Evolutionary conservation across 495 filamentous ascomycete genomes (phyloP).

Genomic region (Pyrenula aspistea): DNA sequence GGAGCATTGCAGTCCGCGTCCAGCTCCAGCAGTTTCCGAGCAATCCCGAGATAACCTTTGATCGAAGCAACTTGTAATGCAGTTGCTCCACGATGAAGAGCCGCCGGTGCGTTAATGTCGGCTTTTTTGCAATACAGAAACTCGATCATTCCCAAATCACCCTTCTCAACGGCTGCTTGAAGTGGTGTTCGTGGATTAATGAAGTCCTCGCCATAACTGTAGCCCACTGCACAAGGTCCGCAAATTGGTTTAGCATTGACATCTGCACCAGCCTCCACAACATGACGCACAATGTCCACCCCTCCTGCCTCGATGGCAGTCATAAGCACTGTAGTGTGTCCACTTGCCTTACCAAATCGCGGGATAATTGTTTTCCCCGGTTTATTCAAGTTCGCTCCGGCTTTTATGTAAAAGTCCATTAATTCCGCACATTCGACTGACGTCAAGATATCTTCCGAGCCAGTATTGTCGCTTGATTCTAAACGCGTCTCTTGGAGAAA

Average conservation of each 20-base stretch:
- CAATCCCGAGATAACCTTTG: slow-evolving; percentile 14
- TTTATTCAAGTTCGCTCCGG: neutral
- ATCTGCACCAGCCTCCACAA: slow-evolving; percentile 16
- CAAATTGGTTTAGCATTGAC: slow-evolving; percentile 6
- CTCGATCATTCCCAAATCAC: slow-evolving; percentile 9
- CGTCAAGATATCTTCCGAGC: too few species aligned
- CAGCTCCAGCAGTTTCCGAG: slow-evolving; percentile 9
- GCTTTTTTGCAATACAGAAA: slow-evolving; percentile 15
- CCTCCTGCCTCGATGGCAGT: neutral
- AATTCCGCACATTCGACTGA: neutral
- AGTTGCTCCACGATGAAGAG: slow-evolving; percentile 6
- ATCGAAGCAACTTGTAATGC: slow-evolving; percentile 14
- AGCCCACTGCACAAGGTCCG: neutral
- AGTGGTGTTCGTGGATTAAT: neutral
- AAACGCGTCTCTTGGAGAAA: neutral
- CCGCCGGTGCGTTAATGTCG: slow-evolving; percentile 12
- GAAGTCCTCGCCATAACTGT: neutral
- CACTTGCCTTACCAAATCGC: neutral
- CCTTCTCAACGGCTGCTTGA: slow-evolving; percentile 1
- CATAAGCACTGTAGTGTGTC: neutral
- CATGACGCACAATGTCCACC: slow-evolving; percentile 5
- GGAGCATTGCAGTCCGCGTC: slow-evolving; percentile 18
- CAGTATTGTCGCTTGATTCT: too few species aligned
- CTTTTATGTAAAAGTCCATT: neutral
- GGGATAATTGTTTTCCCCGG: neutral